Conservation (phyloP, 768 basidiomycete species). For the Chalciporus chontae region DNA sequence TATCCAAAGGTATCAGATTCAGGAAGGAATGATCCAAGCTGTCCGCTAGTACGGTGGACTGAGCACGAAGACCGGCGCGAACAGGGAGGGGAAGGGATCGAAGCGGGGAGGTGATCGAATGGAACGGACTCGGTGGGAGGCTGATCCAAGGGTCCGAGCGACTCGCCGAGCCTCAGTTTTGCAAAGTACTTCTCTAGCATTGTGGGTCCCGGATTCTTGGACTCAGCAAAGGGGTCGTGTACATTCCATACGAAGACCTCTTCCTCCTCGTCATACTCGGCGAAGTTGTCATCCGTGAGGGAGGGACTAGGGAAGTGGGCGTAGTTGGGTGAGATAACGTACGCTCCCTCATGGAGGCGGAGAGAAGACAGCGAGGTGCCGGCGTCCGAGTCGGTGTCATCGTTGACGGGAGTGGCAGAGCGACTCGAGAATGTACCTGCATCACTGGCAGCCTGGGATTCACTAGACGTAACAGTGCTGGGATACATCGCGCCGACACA, state of each 20-base stretch:
- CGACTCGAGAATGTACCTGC: neutral
- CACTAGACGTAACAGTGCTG: constrained; percentile 1
- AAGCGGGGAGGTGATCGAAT: neutral
- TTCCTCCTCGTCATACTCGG: neutral
- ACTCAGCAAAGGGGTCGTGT: constrained; percentile 10
- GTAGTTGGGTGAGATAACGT: neutral
- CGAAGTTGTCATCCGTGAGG: neutral
- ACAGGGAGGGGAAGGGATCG: neutral
- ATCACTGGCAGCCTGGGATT: neutral
- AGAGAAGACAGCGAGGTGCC: neutral
- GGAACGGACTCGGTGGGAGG: neutral
- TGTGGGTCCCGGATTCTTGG: neutral
- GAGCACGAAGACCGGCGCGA: constrained; percentile 1
- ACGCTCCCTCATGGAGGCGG: neutral
- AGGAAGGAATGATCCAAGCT: neutral
- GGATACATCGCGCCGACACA: neutral
- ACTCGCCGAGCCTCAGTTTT: neutral
- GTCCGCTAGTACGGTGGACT: neutral
- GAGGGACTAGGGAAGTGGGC: neutral
- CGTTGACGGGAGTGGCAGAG: neutral
- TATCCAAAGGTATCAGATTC: constrained; percentile 1
- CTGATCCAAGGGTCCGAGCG: constrained; percentile 2
- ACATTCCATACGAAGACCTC: constrained; percentile 16
- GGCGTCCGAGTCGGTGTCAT: neutral
- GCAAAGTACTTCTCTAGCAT: neutral